Conservation (phyloP, 1,284 basidiomycete species). For the Fomes fomentarius region DNA sequence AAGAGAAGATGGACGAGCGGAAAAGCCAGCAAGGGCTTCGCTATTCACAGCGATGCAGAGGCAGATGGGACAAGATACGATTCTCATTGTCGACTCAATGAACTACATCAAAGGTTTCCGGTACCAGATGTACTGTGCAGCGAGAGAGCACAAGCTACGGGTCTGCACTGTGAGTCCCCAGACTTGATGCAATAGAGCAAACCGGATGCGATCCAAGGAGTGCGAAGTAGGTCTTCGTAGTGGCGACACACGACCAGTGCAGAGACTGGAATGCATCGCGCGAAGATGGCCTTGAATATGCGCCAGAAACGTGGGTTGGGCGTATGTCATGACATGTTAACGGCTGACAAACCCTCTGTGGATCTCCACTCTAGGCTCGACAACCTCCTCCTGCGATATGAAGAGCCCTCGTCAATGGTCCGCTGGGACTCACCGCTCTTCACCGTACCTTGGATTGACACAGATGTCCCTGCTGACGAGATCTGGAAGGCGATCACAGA, state of each 20-base stretch:
- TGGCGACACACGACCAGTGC: constrained; percentile 80
- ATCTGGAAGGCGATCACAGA: constrained; percentile 86
- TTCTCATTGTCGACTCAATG: constrained; percentile 89
- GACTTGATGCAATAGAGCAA: background rate
- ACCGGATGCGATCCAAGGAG: background rate
- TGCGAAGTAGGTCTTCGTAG: constrained; percentile 68
- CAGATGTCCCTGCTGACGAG: constrained; percentile 65
- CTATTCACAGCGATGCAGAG: constrained; percentile 89
- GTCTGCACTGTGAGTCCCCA: constrained; percentile 79
- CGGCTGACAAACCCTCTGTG: too few relatives aligned
- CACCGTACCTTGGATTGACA: constrained; percentile 79
- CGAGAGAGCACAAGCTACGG: constrained; percentile 84
- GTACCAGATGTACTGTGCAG: constrained; percentile 97
- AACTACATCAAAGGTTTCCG: constrained; percentile 98
- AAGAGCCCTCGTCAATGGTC: constrained; percentile 96
- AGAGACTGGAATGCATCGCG: constrained; percentile 74
- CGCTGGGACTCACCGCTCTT: constrained; percentile 97
- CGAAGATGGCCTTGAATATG: constrained; percentile 56
- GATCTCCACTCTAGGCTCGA: constrained; percentile 76
- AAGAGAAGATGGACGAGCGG: constrained; percentile 71
- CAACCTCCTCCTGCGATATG: constrained; percentile 87
- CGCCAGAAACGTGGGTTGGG: constrained; percentile 70
- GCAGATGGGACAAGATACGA: constrained; percentile 69
- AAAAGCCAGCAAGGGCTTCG: constrained; percentile 88
- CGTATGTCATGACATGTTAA: background rate